Percentiles rank a stretch among this genome's conserved stretches.
phyloP scores from a whole-genome alignment of 164 flowering plant species.

The Chimonanthus praecox region DNA sequence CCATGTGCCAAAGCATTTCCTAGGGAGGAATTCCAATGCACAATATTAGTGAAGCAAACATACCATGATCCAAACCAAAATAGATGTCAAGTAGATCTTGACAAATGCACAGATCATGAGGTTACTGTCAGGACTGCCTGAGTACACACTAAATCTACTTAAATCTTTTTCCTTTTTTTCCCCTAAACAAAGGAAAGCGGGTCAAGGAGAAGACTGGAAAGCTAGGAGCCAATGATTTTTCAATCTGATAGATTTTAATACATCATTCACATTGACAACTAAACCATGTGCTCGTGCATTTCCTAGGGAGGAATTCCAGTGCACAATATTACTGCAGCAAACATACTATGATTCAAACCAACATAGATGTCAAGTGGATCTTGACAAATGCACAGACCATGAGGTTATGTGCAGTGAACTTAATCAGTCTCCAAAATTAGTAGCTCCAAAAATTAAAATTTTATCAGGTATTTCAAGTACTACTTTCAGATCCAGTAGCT shows the following conservation, averaged over 20 bases:
- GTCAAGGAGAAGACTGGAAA: too few species aligned
- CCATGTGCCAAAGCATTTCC: too few species aligned
- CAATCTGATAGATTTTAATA: neutral
- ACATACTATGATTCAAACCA: neutral
- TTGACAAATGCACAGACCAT: neutral
- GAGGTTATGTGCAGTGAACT: neutral
- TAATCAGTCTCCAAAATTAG: neutral
- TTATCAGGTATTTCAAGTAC: neutral
- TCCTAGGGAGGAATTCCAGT: too few species aligned
- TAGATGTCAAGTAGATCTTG: too few species aligned
- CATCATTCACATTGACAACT: neutral
- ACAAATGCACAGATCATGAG: neutral
- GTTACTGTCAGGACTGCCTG: too few species aligned
- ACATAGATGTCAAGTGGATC: too few species aligned
- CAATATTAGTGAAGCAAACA: neutral
- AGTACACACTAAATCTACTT: too few species aligned
- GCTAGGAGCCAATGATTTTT: neutral
- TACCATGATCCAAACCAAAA: neutral
- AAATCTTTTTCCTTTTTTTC: too few species aligned
- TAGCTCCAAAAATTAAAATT: too few species aligned
- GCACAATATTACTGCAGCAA: neutral
- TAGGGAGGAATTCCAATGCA: neutral
- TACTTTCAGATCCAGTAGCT: neutral
- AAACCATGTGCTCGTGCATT: too few species aligned
- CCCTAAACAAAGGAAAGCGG: too few species aligned